phyloP scores from a whole-genome alignment of 441 rosid species.

The Croton setiger region DNA sequence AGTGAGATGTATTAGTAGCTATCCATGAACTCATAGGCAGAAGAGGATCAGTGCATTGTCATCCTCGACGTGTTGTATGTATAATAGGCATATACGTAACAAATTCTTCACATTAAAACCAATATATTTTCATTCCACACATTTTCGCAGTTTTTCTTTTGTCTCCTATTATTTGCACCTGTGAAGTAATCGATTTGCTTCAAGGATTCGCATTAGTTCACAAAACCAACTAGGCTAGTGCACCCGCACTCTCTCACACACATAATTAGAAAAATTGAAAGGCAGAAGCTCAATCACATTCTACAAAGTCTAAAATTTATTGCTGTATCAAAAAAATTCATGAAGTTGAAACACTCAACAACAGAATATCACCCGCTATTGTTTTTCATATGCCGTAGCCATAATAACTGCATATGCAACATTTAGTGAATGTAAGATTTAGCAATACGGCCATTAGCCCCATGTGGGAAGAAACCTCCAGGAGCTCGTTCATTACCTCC shows the following conservation, averaged over 20 bases:
- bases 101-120: not conserved
- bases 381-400: not conserved
- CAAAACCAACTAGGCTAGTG: not conserved
- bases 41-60: too few species aligned
- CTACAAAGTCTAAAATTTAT: constrained; percentile 5
- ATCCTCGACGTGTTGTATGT: not conserved
- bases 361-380: constrained; percentile 1
- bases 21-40: not conserved
- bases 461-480: constrained; percentile 66
- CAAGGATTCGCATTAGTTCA: not conserved
- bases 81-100: not conserved
- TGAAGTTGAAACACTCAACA: not conserved
- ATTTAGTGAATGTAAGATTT: constrained; percentile 19
- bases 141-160: too few species aligned
- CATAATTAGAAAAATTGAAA: not conserved
- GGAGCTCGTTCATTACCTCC: constrained; percentile 51
- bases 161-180: not conserved
- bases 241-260: not conserved
- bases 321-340: not conserved
- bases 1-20: not conserved
- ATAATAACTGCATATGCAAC: not conserved
- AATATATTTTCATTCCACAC: not conserved
- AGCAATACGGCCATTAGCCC: constrained; percentile 60
- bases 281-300: not conserved
- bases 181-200: not conserved